These are phyloP conservation scores for Colletotrichum sp. DNA, from an alignment of 2,329 filamentous ascomycete species.

Conservation along the genomic window DNA sequence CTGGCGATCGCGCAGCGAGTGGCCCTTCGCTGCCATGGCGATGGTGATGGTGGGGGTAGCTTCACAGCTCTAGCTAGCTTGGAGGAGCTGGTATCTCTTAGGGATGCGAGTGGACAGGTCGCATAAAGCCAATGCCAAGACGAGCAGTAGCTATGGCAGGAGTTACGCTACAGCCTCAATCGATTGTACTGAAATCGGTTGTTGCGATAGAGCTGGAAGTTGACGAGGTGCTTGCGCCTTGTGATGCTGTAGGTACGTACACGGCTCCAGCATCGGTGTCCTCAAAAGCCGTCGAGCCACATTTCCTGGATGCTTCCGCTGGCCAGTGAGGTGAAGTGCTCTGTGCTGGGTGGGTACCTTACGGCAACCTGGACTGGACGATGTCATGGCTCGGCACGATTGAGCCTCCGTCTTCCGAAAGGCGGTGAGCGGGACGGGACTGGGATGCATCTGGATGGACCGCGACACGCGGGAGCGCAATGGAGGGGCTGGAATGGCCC, in stretches of 20 bases:
- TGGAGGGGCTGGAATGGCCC: neutral
- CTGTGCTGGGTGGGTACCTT: neutral
- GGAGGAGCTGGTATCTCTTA: neutral
- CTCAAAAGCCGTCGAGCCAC: slow-evolving; percentile 21
- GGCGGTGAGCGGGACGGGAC: neutral
- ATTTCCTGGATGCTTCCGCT: slow-evolving; percentile 16
- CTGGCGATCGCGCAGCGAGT: slow-evolving; percentile 56
- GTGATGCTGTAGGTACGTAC: slow-evolving; percentile 11
- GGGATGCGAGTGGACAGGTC: neutral
- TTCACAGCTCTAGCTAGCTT: slow-evolving; percentile 22
- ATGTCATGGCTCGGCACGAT: slow-evolving; percentile 12
- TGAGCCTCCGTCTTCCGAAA: slow-evolving; percentile 8
- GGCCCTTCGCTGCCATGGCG: slow-evolving; percentile 51
- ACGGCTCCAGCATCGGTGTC: slow-evolving; percentile 21
- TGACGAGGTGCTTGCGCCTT: slow-evolving; percentile 6
- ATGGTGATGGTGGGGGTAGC: slow-evolving; percentile 21
- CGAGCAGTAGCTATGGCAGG: neutral
- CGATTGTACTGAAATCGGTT: neutral
- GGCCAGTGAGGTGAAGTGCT: neutral
- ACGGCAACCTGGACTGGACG: neutral
- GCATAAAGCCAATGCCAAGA: neutral
- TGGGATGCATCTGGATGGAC: neutral
- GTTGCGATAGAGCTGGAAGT: slow-evolving; percentile 3
- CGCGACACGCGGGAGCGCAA: neutral
- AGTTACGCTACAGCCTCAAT: neutral